These are phyloP conservation scores for Aspergillus floridensis DNA, from an alignment of 2,329 filamentous ascomycete genomes.

Conservation along the genomic window DNA sequence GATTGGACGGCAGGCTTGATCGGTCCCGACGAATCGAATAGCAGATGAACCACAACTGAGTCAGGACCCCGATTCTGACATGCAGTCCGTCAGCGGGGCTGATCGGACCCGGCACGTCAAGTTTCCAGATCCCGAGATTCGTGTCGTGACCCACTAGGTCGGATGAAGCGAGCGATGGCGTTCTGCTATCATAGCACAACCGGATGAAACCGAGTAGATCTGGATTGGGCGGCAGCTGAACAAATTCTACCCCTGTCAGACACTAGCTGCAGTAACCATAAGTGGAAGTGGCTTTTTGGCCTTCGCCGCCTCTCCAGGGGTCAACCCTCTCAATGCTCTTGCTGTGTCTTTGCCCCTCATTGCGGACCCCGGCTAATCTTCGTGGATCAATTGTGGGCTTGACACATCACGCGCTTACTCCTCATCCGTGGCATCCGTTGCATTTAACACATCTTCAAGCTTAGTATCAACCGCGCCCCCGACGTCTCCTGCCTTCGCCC, in stretches of 20 bases:
- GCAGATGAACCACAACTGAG: constrained; percentile 4
- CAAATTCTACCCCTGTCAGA: neutral
- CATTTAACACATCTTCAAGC: constrained; percentile 47
- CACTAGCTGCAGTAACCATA: neutral
- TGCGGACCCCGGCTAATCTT: neutral
- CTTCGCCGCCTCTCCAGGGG: neutral
- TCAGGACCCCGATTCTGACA: constrained; percentile 2
- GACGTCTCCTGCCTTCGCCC: constrained; percentile 48
- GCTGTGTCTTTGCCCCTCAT: neutral
- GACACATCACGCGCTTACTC: constrained; percentile 15
- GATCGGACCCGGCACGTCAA: constrained; percentile 1
- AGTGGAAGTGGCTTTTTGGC: neutral
- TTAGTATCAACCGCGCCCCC: constrained; percentile 46
- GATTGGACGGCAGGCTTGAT: neutral
- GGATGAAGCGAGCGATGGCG: neutral
- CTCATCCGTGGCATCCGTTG: constrained; percentile 24
- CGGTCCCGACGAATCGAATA: neutral
- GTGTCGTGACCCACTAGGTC: neutral
- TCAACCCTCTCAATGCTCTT: neutral
- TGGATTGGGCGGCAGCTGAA: neutral
- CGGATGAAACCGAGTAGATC: constrained; percentile 1
- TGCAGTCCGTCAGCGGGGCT: constrained; percentile 3
- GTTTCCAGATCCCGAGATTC: constrained; percentile 2
- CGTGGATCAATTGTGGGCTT: neutral
- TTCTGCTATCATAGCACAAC: neutral